These are phyloP conservation scores for Psilocybe mexicana DNA, from an alignment of 1,284 basidiomycete species.

Conservation along the genomic window DNA sequence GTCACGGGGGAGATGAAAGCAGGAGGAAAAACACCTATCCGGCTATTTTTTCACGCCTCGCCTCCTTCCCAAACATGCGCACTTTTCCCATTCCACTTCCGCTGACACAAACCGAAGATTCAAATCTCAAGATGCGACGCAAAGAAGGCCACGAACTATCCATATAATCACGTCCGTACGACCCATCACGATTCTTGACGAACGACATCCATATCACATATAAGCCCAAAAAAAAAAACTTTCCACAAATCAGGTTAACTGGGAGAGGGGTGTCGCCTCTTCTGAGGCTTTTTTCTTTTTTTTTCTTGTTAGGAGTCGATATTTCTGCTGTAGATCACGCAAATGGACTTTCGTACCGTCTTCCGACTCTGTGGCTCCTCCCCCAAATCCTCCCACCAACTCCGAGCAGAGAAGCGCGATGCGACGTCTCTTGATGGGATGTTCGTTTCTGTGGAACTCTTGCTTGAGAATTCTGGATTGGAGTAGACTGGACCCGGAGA, in stretches of 20 bases:
- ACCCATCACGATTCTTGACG: slow-evolving; percentile 48
- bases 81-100: neutral
- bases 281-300: neutral
- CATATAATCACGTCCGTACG: slow-evolving; percentile 35
- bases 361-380: neutral
- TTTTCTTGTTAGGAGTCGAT: neutral
- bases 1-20: slow-evolving; percentile 8
- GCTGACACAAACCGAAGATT: neutral
- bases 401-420: neutral
- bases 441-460: neutral
- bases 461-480: neutral
- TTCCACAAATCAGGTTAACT: neutral
- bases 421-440: neutral
- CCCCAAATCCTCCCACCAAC: neutral
- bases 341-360: neutral
- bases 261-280: neutral
- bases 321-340: neutral
- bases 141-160: slow-evolving; percentile 12
- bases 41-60: neutral
- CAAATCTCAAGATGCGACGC: slow-evolving; percentile 18
- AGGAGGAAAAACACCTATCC: neutral
- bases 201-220: slow-evolving; percentile 30
- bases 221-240: neutral
- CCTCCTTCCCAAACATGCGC: neutral
- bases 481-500: neutral